phyloP scores from a whole-genome alignment of 2,329 filamentous ascomycete genomes.

The Aspergillus aculeatinus region DNA sequence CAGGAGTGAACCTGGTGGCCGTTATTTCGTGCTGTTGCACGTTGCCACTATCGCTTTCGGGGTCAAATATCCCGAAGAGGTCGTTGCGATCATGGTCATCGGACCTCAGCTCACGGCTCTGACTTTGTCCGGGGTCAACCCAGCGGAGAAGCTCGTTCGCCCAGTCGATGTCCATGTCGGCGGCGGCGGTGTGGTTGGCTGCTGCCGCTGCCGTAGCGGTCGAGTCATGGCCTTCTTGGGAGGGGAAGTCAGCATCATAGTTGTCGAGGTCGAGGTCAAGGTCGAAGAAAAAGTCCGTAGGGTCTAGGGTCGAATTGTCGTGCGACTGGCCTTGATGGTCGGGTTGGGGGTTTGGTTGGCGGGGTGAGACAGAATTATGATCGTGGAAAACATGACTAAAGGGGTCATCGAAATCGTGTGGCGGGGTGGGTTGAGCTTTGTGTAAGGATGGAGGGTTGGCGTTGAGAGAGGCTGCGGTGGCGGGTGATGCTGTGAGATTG shows the following conservation, averaged over 20 bases:
- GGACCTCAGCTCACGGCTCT: conserved; percentile 6
- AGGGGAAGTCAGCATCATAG: conserved; percentile 20
- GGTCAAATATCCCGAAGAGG: not conserved
- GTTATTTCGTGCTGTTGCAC: not conserved
- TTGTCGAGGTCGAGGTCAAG: conserved; percentile 26
- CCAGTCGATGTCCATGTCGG: conserved; percentile 33
- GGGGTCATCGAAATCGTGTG: conserved; percentile 28
- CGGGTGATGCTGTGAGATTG: not conserved
- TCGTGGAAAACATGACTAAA: conserved; percentile 14
- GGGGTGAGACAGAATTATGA: conserved; percentile 1
- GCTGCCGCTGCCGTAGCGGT: not conserved
- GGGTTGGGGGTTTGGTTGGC: not conserved
- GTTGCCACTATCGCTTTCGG: not conserved
- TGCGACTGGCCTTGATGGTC: not conserved
- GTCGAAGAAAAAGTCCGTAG: conserved; percentile 18
- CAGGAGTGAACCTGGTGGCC: conserved; percentile 1
- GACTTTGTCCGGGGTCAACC: conserved; percentile 19
- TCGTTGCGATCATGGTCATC: not conserved
- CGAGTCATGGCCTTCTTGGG: not conserved
- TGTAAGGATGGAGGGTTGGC: conserved; percentile 2
- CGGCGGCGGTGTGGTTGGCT: conserved; percentile 9
- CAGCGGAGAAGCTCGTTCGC: conserved; percentile 30
- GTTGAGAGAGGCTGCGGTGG: not conserved
- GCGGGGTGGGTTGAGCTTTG: conserved; percentile 18
- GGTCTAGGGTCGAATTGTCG: conserved; percentile 18